Evolutionary conservation across 345 rosid species (phyloP).

Genomic region (Hibiscus trionum): DNA sequence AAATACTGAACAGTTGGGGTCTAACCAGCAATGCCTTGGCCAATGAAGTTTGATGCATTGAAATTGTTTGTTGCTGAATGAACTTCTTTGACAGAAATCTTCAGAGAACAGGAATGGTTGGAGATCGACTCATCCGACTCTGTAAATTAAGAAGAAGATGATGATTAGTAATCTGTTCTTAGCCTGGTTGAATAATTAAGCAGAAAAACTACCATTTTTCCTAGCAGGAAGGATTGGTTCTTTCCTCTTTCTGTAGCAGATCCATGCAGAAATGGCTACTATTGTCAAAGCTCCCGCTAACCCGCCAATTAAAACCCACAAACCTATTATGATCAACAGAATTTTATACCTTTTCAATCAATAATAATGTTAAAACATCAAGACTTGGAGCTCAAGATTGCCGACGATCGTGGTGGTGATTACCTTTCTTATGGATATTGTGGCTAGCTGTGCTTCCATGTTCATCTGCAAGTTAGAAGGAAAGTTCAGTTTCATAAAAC

Average conservation of each 20-base stretch:
- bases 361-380: neutral
- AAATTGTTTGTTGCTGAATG: conserved; percentile 46
- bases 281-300: conserved; percentile 21
- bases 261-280: conserved; percentile 21
- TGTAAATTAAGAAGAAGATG: conserved; percentile 5
- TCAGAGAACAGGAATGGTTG: conserved; percentile 18
- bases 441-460: conserved; percentile 1
- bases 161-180: neutral
- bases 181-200: neutral
- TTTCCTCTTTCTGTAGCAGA: conserved; percentile 16
- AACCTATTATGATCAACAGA: conserved; percentile 20
- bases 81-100: conserved; percentile 38
- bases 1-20: neutral
- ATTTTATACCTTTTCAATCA: neutral
- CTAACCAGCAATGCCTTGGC: conserved; percentile 61
- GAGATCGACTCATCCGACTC: conserved; percentile 16
- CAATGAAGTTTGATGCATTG: conserved; percentile 41
- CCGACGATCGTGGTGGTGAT: neutral
- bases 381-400: neutral
- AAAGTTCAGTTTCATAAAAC: neutral
- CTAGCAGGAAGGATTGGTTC: conserved; percentile 3
- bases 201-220: conserved; percentile 17
- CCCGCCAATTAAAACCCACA: conserved; percentile 22
- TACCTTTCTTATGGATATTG: conserved; percentile 7
- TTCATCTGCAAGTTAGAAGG: conserved; percentile 10